Evolutionary conservation across 805 yeast genomes (phyloP), one percentile per base, ranked within the genome.

Genomic region (Kuraishia borneana): DNA sequence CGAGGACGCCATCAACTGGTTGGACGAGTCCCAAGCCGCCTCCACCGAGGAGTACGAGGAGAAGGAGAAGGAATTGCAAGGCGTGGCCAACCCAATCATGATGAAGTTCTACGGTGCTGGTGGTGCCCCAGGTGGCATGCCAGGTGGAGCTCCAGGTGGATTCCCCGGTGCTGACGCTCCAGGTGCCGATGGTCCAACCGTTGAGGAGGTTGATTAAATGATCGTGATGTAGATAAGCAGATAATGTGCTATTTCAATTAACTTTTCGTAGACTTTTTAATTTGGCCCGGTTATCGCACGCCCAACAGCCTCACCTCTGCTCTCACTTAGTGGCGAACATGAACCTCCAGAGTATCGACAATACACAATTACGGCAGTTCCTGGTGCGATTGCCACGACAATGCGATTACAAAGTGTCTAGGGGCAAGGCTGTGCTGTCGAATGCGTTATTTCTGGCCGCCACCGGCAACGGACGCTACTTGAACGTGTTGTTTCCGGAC

Each of bases 41-140:
- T 60, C 89, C 37, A 73, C 81, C 31, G 95, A 84, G 54, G 95
- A 84, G 70, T 84, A 65, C 63, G 63, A 72, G 54, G 94, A 83
- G 65, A 78, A 71, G 67, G 89, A 84, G 70, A 84, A 84, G 76
- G 95, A 84, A 65, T 76, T 84, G 55, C 94, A 83, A 69, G 79
- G 73, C 43, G 68, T 76, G 61, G 92, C 94, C 47, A 84, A 83
- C 73, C 95, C 95, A 58, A 81, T 84, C 65, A 79, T 84, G 83
- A 72, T 82, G 61, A 83, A 83, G 73, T 83, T 87, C 71, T 84
- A 84, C 76, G 84, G 79, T 58, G 83, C 75, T 47, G 88, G 82
- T 58, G 82, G 72, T 47, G 84, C 70, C 49, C 68, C 66, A 44
- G 82, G 72, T 47, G 84, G 70, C 50, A 68, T 65, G 44, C 68